phyloP scores from a whole-genome alignment of 2,329 filamentous ascomycete species.

The Talaromyces rugulosus region DNA sequence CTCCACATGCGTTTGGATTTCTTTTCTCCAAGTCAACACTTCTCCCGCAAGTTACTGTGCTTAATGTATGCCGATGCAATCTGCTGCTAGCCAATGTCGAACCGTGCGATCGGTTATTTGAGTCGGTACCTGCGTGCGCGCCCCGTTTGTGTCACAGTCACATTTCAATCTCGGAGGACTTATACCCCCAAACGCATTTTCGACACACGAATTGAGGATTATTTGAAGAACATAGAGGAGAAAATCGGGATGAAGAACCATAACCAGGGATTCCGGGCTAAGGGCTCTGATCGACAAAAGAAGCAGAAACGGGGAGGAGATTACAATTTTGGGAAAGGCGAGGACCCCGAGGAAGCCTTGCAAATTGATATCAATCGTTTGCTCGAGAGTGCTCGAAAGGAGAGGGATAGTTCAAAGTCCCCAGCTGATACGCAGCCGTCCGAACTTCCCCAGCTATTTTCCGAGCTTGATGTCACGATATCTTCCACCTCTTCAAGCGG shows the following conservation, averaged over 20 bases:
- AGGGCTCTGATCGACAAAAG: slow-evolving; percentile 17
- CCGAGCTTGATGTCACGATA: slow-evolving; percentile 79
- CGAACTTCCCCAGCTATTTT: slow-evolving; percentile 61
- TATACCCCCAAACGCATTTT: neutral
- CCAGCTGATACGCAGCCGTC: slow-evolving; percentile 20
- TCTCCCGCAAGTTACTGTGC: neutral
- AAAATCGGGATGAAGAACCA: slow-evolving; percentile 21
- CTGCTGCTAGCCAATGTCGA: slow-evolving; percentile 6
- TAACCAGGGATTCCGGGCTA: slow-evolving; percentile 15
- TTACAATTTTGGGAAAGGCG: slow-evolving; percentile 51
- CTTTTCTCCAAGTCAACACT: neutral
- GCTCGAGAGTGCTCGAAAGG: slow-evolving; percentile 24
- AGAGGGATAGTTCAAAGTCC: slow-evolving; percentile 15
- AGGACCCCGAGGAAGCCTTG: slow-evolving; percentile 64
- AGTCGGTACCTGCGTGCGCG: neutral
- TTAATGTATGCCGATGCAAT: neutral
- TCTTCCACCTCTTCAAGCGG: slow-evolving; percentile 82
- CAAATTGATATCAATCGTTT: slow-evolving; percentile 55
- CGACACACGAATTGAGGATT: neutral
- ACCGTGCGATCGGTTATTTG: neutral
- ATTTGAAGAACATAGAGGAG: neutral
- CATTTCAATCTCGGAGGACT: neutral
- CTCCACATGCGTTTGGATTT: neutral
- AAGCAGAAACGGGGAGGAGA: slow-evolving; percentile 51
- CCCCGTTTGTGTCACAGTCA: neutral